Base-by-base conservation (phyloP, 140 eudicot genomes). In the Stevia rebaudiana region DNA sequence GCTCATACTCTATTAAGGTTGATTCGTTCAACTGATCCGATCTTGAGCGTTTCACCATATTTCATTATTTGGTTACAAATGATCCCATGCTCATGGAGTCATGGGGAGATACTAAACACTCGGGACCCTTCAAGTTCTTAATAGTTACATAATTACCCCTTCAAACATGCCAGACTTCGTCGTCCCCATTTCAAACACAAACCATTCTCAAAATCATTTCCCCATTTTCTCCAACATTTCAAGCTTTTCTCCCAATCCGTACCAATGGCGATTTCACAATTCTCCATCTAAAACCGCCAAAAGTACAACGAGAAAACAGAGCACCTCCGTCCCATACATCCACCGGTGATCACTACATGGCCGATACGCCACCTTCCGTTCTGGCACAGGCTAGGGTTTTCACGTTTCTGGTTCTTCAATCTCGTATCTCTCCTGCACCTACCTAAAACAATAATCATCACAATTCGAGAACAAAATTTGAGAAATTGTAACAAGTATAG, bases 311-410 rank as follows among this genome's bases (percentile, higher is more conserved):
- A 13, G 21, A 66, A 44, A 41, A 49, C 6, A 58, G n/a, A 23
- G 47, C n/a, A 15, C 73, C 21, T 33, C 54, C 54, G 37, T 24
- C 24, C 56, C 48, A 64, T 39, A 37, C 1, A 6, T 49, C 7
- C 74, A 44, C 58, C 70, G 63, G 65, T 65, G 70, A 51, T 24
- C 65, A 25, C 54, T 63, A 43, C 57, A 76, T 76, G 81, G 76
- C 75, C 51, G 76, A 51, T 53, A 19, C 63, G 67, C 49, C 75
- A 64, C 58, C 74, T 55, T 75, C 40, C 22, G 30, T 51, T 39
- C 61, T 35, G 46, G 47, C 76, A 46, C 52, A 79, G 60, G 52
- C 68, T 78, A 73, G 79, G 83, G 83, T 72, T 72, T 52, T 68
- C 77, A 30, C 73, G 50, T 73, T 65, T 18, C 33, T 19, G 3